Conservation (phyloP, 495 filamentous ascomycete species). For the Chaetomium cochliodes region DNA sequence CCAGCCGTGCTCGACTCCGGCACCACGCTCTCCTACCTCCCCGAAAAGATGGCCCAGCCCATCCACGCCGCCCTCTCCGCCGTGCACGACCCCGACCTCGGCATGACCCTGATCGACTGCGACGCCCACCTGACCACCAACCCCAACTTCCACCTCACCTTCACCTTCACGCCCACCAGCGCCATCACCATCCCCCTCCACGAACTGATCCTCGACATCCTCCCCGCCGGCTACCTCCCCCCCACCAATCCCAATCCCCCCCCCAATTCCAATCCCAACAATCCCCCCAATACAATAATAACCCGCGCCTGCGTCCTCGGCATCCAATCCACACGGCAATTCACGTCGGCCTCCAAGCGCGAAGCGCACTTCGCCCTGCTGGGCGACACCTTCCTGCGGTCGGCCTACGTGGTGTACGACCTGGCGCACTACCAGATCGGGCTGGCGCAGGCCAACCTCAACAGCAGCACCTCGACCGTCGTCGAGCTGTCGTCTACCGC, state of each 20-base stretch:
- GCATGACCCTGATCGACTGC: constrained; percentile 51
- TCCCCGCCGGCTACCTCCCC: constrained; percentile 28
- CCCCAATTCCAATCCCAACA: constrained; percentile 18
- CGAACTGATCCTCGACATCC: constrained; percentile 69
- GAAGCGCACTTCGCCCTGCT: constrained; percentile 41
- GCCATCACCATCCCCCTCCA: constrained; percentile 66
- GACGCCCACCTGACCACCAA: constrained; percentile 48
- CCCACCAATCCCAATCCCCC: constrained; percentile 8
- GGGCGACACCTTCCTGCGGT: constrained; percentile 90
- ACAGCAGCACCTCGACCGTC: constrained; percentile 56
- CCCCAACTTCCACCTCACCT: constrained; percentile 59
- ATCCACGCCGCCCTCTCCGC: constrained; percentile 62
- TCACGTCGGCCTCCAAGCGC: constrained; percentile 22
- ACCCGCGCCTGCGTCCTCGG: constrained; percentile 43
- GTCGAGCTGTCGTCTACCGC: constrained; percentile 44
- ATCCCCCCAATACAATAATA: no score
- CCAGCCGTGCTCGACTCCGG: constrained; percentile 85
- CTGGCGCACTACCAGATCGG: constrained; percentile 79
- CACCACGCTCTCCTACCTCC: constrained; percentile 77
- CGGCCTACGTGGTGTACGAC: constrained; percentile 93
- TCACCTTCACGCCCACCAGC: constrained; percentile 55
- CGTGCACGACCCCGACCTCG: constrained; percentile 40
- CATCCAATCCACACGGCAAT: constrained; percentile 38
- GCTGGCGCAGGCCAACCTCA: constrained; percentile 82
- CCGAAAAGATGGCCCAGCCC: constrained; percentile 54